These are phyloP conservation scores for Colletotrichum caudatum DNA, from an alignment of 2,329 filamentous ascomycete genomes.

Conservation along the genomic window DNA sequence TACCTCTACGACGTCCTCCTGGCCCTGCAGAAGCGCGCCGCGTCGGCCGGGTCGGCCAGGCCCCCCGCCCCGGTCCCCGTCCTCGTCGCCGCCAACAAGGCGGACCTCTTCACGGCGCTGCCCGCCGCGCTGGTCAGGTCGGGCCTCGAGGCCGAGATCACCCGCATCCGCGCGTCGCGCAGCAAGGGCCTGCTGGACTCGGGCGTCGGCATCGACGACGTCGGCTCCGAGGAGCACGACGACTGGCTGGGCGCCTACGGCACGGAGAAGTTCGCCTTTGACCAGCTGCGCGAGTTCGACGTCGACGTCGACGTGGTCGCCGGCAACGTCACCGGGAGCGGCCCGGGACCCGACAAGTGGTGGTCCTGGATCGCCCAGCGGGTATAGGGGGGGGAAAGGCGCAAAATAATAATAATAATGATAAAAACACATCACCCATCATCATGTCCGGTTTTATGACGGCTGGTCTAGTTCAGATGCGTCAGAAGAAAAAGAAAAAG, in stretches of 20 bases:
- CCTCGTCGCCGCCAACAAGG: constrained; percentile 92
- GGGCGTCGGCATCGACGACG: constrained; percentile 75
- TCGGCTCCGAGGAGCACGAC: constrained; percentile 77
- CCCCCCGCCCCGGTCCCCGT: constrained; percentile 69
- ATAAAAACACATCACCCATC: neutral
- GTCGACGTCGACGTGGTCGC: constrained; percentile 81
- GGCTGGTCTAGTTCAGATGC: neutral
- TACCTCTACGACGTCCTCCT: constrained; percentile 94
- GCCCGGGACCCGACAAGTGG: constrained; percentile 83
- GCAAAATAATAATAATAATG: constrained; percentile 28
- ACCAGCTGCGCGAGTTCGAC: constrained; percentile 85
- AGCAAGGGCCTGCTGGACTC: constrained; percentile 87
- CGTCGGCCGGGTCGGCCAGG: constrained; percentile 61
- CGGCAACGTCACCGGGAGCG: constrained; percentile 76
- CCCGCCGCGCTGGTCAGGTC: constrained; percentile 81
- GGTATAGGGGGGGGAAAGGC: constrained; percentile 33
- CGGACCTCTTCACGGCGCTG: constrained; percentile 93
- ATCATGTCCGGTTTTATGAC: neutral
- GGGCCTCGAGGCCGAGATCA: constrained; percentile 83
- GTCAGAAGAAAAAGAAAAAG: neutral
- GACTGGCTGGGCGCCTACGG: constrained; percentile 87
- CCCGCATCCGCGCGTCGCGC: constrained; percentile 79
- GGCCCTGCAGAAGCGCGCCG: constrained; percentile 79
- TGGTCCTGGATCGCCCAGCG: constrained; percentile 89
- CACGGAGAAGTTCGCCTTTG: constrained; percentile 81